These are phyloP conservation scores for Lactarius evosmus DNA, from an alignment of 768 basidiomycete species.

Conservation along the genomic window DNA sequence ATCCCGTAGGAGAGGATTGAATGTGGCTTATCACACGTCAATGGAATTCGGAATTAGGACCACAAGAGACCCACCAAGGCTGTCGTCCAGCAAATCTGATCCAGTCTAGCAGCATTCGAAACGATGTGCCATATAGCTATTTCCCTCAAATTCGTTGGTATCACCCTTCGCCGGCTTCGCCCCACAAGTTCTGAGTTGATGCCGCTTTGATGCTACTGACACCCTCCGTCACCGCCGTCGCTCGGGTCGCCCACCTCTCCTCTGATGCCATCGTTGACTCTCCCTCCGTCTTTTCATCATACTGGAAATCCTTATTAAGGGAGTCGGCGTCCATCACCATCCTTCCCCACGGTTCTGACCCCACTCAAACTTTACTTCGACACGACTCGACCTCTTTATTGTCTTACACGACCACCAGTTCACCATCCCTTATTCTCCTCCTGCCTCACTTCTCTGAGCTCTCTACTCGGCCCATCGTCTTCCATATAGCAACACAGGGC, in stretches of 20 bases:
- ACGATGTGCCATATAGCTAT: neutral
- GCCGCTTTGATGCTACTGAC: conserved; percentile 14
- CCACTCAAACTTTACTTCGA: conserved; percentile 54
- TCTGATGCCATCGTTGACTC: conserved; percentile 64
- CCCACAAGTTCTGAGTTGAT: neutral
- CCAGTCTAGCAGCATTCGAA: neutral
- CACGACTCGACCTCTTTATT: conserved; percentile 43
- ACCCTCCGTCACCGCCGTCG: conserved; percentile 42
- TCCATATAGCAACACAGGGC: conserved; percentile 63
- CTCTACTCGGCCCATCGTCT: conserved; percentile 58
- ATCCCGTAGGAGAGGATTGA: neutral
- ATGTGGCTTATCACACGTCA: neutral
- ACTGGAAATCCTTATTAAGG: conserved; percentile 41
- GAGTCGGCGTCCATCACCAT: conserved; percentile 41
- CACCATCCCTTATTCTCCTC: conserved; percentile 55
- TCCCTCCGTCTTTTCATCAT: conserved; percentile 39
- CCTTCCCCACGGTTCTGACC: conserved; percentile 63
- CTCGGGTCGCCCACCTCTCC: conserved; percentile 67
- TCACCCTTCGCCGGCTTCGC: too few relatives aligned
- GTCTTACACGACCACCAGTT: conserved; percentile 54
- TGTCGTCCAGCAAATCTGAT: neutral
- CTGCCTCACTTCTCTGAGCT: conserved; percentile 68
- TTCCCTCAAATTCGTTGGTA: neutral
- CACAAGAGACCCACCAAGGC: neutral
- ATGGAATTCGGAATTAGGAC: conserved; percentile 8